These are phyloP conservation scores for Russula olivacea DNA, from an alignment of 768 basidiomycete species.

Conservation along the genomic window DNA sequence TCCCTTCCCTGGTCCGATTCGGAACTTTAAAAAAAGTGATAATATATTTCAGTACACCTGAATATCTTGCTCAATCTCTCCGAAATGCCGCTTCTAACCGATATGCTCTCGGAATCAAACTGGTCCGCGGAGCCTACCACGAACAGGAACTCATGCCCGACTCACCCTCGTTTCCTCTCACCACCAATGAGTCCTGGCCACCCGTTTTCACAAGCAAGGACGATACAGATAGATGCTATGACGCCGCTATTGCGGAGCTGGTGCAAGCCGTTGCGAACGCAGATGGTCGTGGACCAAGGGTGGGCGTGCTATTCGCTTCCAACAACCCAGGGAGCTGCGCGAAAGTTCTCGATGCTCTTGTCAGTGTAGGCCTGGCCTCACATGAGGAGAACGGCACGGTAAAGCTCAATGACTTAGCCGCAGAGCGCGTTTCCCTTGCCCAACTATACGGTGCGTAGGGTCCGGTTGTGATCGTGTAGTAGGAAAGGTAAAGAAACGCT, in stretches of 20 bases:
- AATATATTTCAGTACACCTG: constrained; percentile 50
- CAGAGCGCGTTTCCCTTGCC: constrained; percentile 64
- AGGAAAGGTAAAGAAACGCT: neutral
- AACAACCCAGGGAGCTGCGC: constrained; percentile 73
- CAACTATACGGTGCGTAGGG: constrained; percentile 70
- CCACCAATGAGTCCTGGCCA: constrained; percentile 42
- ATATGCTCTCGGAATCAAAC: constrained; percentile 82
- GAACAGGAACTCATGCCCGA: constrained; percentile 51
- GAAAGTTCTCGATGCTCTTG: constrained; percentile 55
- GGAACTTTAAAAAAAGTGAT: constrained; percentile 8
- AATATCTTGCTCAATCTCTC: constrained; percentile 60
- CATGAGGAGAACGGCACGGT: constrained; percentile 32
- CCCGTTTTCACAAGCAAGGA: constrained; percentile 66
- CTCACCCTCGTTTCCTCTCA: constrained; percentile 43
- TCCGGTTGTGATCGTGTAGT: neutral
- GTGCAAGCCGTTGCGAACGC: constrained; percentile 45
- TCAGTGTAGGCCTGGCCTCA: constrained; percentile 45
- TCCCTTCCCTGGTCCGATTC: neutral
- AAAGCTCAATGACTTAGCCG: constrained; percentile 46
- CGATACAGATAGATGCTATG: constrained; percentile 71
- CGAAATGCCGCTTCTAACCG: constrained; percentile 55
- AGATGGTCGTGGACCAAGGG: constrained; percentile 40
- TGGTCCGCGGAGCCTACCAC: constrained; percentile 92
- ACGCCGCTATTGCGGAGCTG: constrained; percentile 54
- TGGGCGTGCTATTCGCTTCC: constrained; percentile 80